Evolutionary conservation across 1,284 basidiomycete species (phyloP).

Genomic region (Boletus semigastroideus): DNA sequence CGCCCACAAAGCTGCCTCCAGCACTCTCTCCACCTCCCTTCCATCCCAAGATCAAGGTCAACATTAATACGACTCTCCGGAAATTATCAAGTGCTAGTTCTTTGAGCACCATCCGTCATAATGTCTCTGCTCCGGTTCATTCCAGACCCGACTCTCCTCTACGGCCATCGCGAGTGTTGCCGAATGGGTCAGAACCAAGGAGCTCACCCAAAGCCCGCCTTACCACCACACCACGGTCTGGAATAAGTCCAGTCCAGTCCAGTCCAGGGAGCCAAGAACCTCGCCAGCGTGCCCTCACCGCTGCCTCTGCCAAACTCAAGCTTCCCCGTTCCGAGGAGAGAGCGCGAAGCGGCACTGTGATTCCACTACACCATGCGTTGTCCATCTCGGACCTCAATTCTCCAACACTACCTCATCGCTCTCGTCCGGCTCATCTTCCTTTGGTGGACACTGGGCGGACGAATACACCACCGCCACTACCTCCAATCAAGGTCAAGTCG

Average conservation of each 20-base stretch:
- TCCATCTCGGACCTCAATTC: conserved; percentile 29
- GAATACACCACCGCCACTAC: conserved; percentile 10
- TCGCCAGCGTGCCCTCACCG: conserved; percentile 39
- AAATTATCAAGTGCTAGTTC: conserved; percentile 39
- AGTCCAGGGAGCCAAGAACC: conserved; percentile 23
- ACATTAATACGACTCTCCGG: conserved; percentile 46
- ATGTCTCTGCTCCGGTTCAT: conserved; percentile 15
- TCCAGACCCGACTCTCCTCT: conserved; percentile 44
- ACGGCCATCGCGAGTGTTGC: conserved; percentile 32
- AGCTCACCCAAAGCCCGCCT: conserved; percentile 26
- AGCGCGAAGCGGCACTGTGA: conserved; percentile 35
- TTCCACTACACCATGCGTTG: conserved; percentile 35
- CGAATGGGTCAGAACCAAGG: conserved; percentile 13
- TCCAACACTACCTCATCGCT: conserved; percentile 20
- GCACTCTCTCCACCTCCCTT: conserved; percentile 36
- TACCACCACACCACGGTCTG: conserved; percentile 28
- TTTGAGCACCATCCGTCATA: conserved; percentile 19
- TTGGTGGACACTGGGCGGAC: conserved; percentile 9
- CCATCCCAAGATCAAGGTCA: conserved; percentile 62
- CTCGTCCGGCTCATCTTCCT: conserved; percentile 20
- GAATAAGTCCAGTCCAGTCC: conserved; percentile 12
- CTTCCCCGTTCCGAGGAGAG: conserved; percentile 20
- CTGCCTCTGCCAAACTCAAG: conserved; percentile 27
- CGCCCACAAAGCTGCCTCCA: conserved; percentile 49
- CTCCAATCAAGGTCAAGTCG: conserved; percentile 49